Evolutionary conservation across 1,139 yeast species (phyloP), one percentile per base, ranked within the genome.

Genomic region (Suhomyces kunorum): DNA sequence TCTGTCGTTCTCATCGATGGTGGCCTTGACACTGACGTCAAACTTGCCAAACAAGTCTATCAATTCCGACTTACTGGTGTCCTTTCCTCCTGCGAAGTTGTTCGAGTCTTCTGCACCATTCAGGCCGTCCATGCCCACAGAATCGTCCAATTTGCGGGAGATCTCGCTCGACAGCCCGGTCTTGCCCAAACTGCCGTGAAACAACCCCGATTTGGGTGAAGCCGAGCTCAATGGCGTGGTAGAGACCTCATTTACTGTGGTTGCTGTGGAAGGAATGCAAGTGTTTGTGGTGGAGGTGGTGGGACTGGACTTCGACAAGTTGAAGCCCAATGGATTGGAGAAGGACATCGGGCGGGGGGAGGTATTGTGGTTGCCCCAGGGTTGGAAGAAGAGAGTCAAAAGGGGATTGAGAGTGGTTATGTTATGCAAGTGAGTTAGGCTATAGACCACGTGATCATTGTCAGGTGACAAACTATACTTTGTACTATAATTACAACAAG

Each of bases 261-360:
- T 36, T n/a, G 43, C 32, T 20, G 43, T 19, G 23, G 46, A 38
- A 31, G 50, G 48, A 25, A 58, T 51, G n/a, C 55, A 50, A 24
- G 68, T 57, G 43, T 67, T 68, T 16, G 53, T 49, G 11, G 75
- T 69, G 18, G 75, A 69, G 2, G 76, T 71, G 3, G 77, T 71
- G n/a, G 77, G 66, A 2, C 67, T 59, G 6, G 76, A 54, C 50
- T 71, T 71, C 34, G 70, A 55, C 14, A 69, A 58, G 44, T 58
- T 69, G 48, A 70, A 71, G n/a, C 64, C 61, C 37, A 68, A 56
- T 36, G 59, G 66, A 42, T 57, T 64, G 45, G 60, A 65, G 49
- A 59, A 64, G 15, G 70, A 54, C 71, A 64, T 66, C 22, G 18
- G 45, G 36, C 17, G 17, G 18, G 9, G 11, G 13, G 15, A 13